Percentiles rank a stretch among this genome's conserved stretches.
These are phyloP conservation scores for Lentinus brumalis DNA, from an alignment of 768 basidiomycete genomes.

Conservation along the genomic window DNA sequence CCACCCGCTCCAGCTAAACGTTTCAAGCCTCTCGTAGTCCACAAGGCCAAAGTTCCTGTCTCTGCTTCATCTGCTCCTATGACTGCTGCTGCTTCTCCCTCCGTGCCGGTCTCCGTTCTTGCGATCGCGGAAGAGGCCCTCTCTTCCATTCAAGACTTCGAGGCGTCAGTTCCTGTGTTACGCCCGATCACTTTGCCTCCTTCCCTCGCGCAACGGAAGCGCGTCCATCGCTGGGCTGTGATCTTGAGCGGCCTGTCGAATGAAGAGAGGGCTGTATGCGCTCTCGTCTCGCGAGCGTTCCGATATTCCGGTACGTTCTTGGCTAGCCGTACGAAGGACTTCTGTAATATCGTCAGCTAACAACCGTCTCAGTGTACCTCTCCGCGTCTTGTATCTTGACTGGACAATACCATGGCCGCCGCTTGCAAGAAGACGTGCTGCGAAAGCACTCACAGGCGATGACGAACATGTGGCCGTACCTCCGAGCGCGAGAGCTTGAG, in stretches of 20 bases:
- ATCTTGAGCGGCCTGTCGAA: slow-evolving; percentile 51
- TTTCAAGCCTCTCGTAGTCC: slow-evolving; percentile 22
- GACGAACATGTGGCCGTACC: slow-evolving; percentile 76
- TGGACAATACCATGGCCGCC: slow-evolving; percentile 49
- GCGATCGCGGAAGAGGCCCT: not conserved
- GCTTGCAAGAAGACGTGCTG: slow-evolving; percentile 42
- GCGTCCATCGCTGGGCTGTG: slow-evolving; percentile 52
- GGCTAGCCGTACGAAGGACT: not conserved
- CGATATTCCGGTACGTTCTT: slow-evolving; percentile 59
- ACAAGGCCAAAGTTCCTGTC: slow-evolving; percentile 1
- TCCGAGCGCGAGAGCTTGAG: slow-evolving; percentile 53
- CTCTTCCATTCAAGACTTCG: slow-evolving; percentile 35
- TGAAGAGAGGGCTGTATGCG: slow-evolving; percentile 46
- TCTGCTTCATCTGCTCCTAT: not conserved
- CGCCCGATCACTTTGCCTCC: slow-evolving; percentile 57
- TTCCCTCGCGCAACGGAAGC: slow-evolving; percentile 56
- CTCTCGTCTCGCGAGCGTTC: slow-evolving; percentile 59
- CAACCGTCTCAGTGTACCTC: slow-evolving; percentile 53
- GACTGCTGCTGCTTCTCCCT: not conserved
- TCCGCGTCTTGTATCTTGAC: slow-evolving; percentile 55
- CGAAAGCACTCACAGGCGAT: slow-evolving; percentile 42
- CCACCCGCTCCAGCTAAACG: slow-evolving; percentile 20
- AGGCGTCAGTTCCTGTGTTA: slow-evolving; percentile 30
- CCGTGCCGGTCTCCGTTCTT: not conserved
- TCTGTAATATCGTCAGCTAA: not conserved